These are phyloP conservation scores for Ceratocystis papillata DNA, from an alignment of 2,329 filamentous ascomycete genomes.

Conservation along the genomic window DNA sequence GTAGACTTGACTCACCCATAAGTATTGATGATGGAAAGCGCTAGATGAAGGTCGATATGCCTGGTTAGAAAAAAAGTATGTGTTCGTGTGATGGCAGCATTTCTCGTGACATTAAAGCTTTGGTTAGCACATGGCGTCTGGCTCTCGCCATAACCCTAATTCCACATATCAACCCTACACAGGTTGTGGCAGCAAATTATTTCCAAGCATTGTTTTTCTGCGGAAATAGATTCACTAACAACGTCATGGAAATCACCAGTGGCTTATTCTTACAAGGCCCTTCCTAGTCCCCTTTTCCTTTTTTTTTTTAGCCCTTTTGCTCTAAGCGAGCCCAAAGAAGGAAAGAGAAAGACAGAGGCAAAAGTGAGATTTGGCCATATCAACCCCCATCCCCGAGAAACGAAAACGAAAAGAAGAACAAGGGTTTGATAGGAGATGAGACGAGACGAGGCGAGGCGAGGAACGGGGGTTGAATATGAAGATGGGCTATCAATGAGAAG, in stretches of 20 bases:
- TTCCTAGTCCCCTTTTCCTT: neutral
- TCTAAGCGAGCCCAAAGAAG: neutral
- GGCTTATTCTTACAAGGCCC: neutral
- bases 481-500: neutral
- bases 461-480: neutral
- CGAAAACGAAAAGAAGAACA: neutral
- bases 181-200: no score
- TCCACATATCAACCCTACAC: neutral
- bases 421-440: constrained; percentile 4
- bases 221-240: no score
- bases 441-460: constrained; percentile 2
- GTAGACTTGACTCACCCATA: no score
- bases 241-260: neutral
- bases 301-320: no score
- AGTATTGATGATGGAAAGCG: no score
- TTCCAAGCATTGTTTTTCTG: neutral
- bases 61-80: no score
- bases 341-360: neutral
- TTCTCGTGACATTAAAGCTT: neutral
- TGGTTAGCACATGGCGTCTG: no score
- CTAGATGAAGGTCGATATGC: no score
- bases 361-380: neutral
- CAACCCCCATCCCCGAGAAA: neutral
- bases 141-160: neutral
- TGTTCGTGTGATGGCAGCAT: no score